These are phyloP conservation scores for Colletotrichum scovillei DNA, from an alignment of 2,329 filamentous ascomycete genomes.

Conservation along the genomic window DNA sequence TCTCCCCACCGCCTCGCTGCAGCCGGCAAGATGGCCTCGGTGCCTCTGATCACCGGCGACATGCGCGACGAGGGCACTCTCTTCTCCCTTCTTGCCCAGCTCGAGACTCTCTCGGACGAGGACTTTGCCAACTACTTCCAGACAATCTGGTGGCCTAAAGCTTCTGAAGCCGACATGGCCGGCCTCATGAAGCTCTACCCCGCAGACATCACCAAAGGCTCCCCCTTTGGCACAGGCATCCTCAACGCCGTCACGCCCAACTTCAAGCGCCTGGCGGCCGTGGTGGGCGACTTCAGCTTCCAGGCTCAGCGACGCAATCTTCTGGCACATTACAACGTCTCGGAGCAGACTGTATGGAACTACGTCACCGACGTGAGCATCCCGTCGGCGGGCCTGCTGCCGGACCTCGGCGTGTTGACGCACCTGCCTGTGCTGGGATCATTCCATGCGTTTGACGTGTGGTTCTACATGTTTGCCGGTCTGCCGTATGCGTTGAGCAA, in stretches of 20 bases:
- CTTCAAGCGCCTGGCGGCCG: slow-evolving; percentile 72
- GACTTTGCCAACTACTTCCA: not conserved
- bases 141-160: slow-evolving; percentile 4
- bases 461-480: slow-evolving; percentile 21
- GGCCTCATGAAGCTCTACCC: slow-evolving; percentile 40
- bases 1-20: not conserved
- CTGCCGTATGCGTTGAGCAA: slow-evolving; percentile 13
- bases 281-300: slow-evolving; percentile 72
- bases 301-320: slow-evolving; percentile 51
- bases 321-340: slow-evolving; percentile 46
- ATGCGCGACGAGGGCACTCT: slow-evolving; percentile 76
- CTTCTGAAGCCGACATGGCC: slow-evolving; percentile 1
- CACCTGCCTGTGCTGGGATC: slow-evolving; percentile 15
- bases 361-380: slow-evolving; percentile 17
- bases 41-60: slow-evolving; percentile 72
- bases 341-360: slow-evolving; percentile 11
- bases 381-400: slow-evolving; percentile 5
- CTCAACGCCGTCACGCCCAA: slow-evolving; percentile 72
- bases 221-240: slow-evolving; percentile 67
- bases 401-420: not conserved
- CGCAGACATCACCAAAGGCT: slow-evolving; percentile 63
- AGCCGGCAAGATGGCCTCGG: slow-evolving; percentile 39
- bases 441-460: slow-evolving; percentile 12
- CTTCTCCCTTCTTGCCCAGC: slow-evolving; percentile 58
- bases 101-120: not conserved